Conservation (phyloP, 805 yeast species). For the Yarrowia divulgata region DNA sequence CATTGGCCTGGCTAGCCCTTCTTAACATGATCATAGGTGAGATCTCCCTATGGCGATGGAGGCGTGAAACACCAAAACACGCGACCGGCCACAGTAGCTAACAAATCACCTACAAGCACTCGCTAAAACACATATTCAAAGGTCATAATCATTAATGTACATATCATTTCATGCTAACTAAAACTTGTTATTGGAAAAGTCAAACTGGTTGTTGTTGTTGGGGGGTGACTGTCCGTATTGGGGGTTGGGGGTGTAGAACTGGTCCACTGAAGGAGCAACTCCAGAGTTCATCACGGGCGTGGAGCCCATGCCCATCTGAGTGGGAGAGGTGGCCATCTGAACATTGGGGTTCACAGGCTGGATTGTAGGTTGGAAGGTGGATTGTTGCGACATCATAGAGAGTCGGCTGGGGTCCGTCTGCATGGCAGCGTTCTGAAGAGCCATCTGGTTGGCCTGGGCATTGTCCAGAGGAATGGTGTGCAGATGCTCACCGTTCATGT, state of each 20-base stretch:
- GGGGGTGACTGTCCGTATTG: slow-evolving; percentile 36
- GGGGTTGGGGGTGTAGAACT: slow-evolving; percentile 36
- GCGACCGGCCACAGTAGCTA: no score
- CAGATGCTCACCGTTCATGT: slow-evolving; percentile 29
- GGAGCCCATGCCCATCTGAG: slow-evolving; percentile 6
- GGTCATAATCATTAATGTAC: slow-evolving; percentile 39
- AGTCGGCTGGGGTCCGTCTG: slow-evolving; percentile 34
- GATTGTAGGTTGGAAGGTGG: slow-evolving; percentile 22
- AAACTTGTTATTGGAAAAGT: slow-evolving; percentile 35
- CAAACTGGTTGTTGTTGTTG: slow-evolving; percentile 33
- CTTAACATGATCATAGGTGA: neutral
- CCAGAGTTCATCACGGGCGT: slow-evolving; percentile 7
- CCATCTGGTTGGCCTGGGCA: slow-evolving; percentile 29
- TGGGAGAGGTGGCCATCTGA: slow-evolving; percentile 19
- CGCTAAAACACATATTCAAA: neutral
- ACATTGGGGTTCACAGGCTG: slow-evolving; percentile 18
- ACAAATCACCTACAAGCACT: no score
- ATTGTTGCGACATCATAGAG: slow-evolving; percentile 25
- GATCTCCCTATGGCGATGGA: neutral
- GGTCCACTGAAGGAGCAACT: slow-evolving; percentile 31
- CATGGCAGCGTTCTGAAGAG: slow-evolving; percentile 27
- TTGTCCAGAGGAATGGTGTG: slow-evolving; percentile 31
- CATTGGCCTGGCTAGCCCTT: slow-evolving; percentile 7
- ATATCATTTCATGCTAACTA: slow-evolving; percentile 30
- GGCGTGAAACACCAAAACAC: no score